A percentile compares a stretch with the other conserved stretches of the same genome.
Evolutionary conservation across 371 early-diverging fungal genomes (phyloP).

Genomic region (Saksenaea vasiformis): DNA sequence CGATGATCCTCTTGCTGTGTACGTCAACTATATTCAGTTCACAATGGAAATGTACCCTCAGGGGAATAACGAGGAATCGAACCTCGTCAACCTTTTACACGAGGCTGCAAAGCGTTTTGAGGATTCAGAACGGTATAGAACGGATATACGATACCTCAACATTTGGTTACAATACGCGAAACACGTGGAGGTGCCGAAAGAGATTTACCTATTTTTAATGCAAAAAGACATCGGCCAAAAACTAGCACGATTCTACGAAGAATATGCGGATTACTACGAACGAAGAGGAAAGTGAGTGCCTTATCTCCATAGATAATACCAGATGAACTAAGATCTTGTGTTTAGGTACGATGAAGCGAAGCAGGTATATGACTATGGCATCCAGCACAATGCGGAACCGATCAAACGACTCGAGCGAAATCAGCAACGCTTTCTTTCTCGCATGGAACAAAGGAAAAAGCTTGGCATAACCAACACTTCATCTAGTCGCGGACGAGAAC

Average conservation of each 20-base stretch:
- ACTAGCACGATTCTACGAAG: constrained; percentile 74
- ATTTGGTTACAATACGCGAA: constrained; percentile 75
- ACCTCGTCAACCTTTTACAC: constrained; percentile 61
- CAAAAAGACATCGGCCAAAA: constrained; percentile 71
- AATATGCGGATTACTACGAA: constrained; percentile 72
- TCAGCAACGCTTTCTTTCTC: constrained; percentile 2
- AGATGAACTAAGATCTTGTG: not conserved
- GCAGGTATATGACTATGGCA: constrained; percentile 53
- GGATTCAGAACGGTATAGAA: constrained; percentile 64
- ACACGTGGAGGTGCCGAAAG: constrained; percentile 53
- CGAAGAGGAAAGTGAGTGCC: constrained; percentile 39
- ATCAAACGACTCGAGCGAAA: constrained; percentile 40
- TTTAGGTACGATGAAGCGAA: constrained; percentile 55
- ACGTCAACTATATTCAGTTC: constrained; percentile 75
- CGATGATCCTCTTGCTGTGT: constrained; percentile 81
- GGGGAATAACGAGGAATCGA: constrained; percentile 57
- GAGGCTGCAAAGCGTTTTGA: constrained; percentile 61
- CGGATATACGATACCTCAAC: constrained; percentile 77
- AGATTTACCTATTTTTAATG: constrained; percentile 72
- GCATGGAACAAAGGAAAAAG: not conserved
- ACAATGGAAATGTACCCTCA: constrained; percentile 70
- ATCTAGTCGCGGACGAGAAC: constrained; percentile 12
- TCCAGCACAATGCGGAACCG: constrained; percentile 57
- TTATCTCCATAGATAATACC: not conserved
- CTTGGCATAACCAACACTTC: constrained; percentile 9